A percentile compares a stretch with the other conserved stretches of the same genome.
These are phyloP conservation scores for Chenopodium berlandieri DNA, from an alignment of 148 eudicot genomes.

Conservation along the genomic window DNA sequence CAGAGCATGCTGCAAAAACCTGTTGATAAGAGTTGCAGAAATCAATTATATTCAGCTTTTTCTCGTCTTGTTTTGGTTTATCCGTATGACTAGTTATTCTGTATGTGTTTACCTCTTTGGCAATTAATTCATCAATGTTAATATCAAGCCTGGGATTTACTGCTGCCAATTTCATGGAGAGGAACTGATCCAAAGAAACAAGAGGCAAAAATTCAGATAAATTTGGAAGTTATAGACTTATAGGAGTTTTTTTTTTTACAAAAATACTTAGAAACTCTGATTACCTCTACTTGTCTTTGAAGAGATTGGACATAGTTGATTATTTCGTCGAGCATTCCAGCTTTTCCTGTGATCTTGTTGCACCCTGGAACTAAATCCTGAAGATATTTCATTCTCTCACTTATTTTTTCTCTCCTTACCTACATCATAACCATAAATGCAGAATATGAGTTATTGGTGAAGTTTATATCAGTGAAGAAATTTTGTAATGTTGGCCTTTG, in stretches of 20 bases:
- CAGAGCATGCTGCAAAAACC: conserved; percentile 57
- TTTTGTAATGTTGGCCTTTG: neutral
- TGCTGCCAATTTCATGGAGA: conserved; percentile 90
- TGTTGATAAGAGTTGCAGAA: conserved; percentile 29
- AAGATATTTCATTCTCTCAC: conserved; percentile 92
- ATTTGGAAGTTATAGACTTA: neutral
- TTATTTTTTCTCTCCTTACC: conserved; percentile 93
- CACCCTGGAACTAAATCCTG: conserved; percentile 98
- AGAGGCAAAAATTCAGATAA: conserved; percentile 13
- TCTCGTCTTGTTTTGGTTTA: neutral
- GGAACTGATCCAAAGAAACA: conserved; percentile 55
- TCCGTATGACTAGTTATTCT: conserved; percentile 9
- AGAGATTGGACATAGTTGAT: conserved; percentile 97
- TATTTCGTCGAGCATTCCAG: conserved; percentile 97
- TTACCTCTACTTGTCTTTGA: conserved; percentile 99
- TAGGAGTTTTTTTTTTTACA: neutral
- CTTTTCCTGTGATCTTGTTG: conserved; percentile 91
- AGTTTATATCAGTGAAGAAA: neutral
- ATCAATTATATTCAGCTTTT: neutral
- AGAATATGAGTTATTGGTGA: conserved; percentile 1
- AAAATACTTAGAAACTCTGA: conserved; percentile 7
- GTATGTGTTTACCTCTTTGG: conserved; percentile 60
- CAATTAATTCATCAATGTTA: conserved; percentile 58
- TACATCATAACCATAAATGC: conserved; percentile 25
- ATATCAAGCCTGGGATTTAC: conserved; percentile 75